These are phyloP conservation scores for Erigeron canadensis DNA, from an alignment of 129 eudicot genomes.

Conservation along the genomic window DNA sequence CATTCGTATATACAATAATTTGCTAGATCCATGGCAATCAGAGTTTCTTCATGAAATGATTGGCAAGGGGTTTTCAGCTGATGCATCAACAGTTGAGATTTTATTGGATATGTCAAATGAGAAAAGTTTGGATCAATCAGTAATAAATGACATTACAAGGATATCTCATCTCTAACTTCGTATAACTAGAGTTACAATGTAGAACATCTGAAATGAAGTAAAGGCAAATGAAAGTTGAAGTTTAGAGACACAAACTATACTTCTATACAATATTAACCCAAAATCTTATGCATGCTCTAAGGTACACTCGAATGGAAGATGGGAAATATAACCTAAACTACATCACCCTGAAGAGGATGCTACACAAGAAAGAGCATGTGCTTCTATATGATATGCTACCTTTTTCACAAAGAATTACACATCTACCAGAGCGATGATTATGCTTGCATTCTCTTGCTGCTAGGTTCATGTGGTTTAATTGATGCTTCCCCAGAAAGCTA, in stretches of 20 bases:
- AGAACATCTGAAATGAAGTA: constrained; percentile 20
- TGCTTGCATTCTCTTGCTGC: constrained; percentile 31
- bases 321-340: constrained; percentile 35
- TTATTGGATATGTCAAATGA: constrained; percentile 9
- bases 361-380: constrained; percentile 29
- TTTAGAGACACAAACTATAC: constrained; percentile 45
- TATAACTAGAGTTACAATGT: constrained; percentile 24
- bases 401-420: constrained; percentile 40
- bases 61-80: constrained; percentile 26
- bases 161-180: constrained; percentile 20
- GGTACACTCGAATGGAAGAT: constrained; percentile 36
- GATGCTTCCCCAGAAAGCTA: constrained; percentile 26
- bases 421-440: constrained; percentile 25
- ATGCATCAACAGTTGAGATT: constrained; percentile 19
- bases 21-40: constrained; percentile 16
- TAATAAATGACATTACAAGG: constrained; percentile 27
- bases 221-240: not conserved
- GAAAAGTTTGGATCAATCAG: constrained; percentile 15
- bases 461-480: constrained; percentile 23
- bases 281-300: constrained; percentile 45
- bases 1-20: constrained; percentile 20
- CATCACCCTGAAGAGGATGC: constrained; percentile 42
- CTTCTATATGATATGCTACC: constrained; percentile 29
- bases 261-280: constrained; percentile 53
- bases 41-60: constrained; percentile 29